Base-by-base conservation (phyloP, 768 basidiomycete species). In the Candolleomyces eurysporus region DNA sequence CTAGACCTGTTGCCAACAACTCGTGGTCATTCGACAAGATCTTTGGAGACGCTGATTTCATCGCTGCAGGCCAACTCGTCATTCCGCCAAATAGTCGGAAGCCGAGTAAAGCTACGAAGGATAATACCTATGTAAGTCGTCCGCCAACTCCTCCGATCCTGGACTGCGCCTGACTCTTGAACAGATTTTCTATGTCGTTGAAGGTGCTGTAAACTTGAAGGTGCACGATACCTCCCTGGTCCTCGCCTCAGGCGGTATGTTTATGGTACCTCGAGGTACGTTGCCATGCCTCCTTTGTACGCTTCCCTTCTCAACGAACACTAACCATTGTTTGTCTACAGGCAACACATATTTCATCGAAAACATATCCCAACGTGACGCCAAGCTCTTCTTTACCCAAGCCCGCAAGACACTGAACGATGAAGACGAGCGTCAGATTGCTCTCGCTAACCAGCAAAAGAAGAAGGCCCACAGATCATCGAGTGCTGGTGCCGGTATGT, bases 281-380 rank as follows among this genome's bases (percentile, higher is more conserved):
- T 70, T 36, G 19, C 63, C 48, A 13, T 49, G 8, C 57, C 39
- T 30, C 17, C 26, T 21, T 56, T 21, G 32, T 21, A 31, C 54
- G 43, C 59, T 48, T 50, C n/a, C 21, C 26, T 45, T 14, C 31
- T 30, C 40, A 39, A 30, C 48, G 17, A 11, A 22, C 1, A n/a
- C n/a, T 40, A 4, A 48, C 10, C 45, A 22, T 57, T 19, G 30
- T 32, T 56, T 36, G 46, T 22, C 10, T 26, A 1, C 65, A 95
- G 94, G 94, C 19, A 98, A 98, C 72, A 84, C 84, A 9, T 98
- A 98, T 71, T 85, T 85, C 61, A 93, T 98, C 68, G 85, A 91
- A 69, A 98, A 98, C 75, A 88, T 97, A 21, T 83, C 82, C 19
- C 82, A 89, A 52, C 86, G 91, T 40, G 87, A 90, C 53, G 93